phyloP scores from a whole-genome alignment of 2,329 filamentous ascomycete species.

The Chaetomium sp. region DNA sequence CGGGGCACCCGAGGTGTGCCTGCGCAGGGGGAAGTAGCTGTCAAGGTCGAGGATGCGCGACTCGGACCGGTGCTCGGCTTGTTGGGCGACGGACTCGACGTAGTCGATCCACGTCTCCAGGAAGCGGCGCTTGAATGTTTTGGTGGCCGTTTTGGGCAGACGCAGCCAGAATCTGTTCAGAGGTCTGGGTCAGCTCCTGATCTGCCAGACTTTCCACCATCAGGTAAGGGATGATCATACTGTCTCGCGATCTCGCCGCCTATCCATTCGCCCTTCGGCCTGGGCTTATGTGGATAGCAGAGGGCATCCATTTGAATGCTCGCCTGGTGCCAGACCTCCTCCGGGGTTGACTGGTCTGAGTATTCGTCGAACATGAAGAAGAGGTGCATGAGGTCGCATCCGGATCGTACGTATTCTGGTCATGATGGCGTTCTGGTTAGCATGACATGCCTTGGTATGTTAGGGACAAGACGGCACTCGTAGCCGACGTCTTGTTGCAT shows the following conservation, averaged over 20 bases:
- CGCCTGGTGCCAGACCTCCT: slow-evolving; percentile 21
- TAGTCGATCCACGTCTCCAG: slow-evolving; percentile 34
- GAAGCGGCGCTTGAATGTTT: slow-evolving; percentile 34
- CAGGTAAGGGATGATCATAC: slow-evolving; percentile 25
- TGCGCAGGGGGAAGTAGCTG: slow-evolving; percentile 35
- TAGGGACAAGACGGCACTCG: neutral
- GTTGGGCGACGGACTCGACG: slow-evolving; percentile 32
- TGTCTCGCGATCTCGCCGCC: slow-evolving; percentile 34
- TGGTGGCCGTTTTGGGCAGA: slow-evolving; percentile 26
- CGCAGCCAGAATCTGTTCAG: slow-evolving; percentile 35
- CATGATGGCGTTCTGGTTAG: neutral
- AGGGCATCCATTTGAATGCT: slow-evolving; percentile 33
- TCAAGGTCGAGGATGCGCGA: slow-evolving; percentile 31
- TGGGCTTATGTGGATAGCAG: slow-evolving; percentile 25
- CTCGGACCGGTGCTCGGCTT: slow-evolving; percentile 33
- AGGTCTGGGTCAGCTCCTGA: too few relatives aligned
- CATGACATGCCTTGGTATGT: neutral
- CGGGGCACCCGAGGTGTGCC: slow-evolving; percentile 34
- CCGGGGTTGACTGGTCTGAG: slow-evolving; percentile 28
- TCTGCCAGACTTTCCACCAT: neutral
- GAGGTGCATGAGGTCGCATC: slow-evolving; percentile 37
- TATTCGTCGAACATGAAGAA: slow-evolving; percentile 38
- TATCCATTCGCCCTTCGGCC: slow-evolving; percentile 30
- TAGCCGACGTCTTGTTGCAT: neutral
- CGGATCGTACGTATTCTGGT: neutral